A percentile compares a stretch with the other conserved stretches of the same genome.
Evolutionary conservation across 192 early-diverging fungal species (phyloP).

Genomic region (Dissophora ornata): DNA sequence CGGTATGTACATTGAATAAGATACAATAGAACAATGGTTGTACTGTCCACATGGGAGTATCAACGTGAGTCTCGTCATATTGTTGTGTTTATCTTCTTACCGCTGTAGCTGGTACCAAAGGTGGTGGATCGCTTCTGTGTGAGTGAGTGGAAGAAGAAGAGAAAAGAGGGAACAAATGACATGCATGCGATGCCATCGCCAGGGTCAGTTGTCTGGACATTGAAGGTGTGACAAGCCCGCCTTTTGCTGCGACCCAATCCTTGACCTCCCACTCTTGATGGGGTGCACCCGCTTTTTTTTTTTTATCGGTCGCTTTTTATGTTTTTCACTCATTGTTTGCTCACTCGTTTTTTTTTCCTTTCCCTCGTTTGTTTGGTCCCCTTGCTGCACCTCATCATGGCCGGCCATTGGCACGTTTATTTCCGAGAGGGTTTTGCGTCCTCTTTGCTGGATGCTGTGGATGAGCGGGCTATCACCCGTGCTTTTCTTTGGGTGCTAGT

Average conservation of each 20-base stretch:
- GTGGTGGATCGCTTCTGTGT: conserved; percentile 4
- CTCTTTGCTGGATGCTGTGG: too few species aligned
- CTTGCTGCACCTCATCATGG: conserved; percentile 4
- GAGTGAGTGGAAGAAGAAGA: not conserved
- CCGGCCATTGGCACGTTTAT: conserved; percentile 31
- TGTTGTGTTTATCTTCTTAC: not conserved
- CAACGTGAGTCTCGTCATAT: not conserved
- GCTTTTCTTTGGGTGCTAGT: too few species aligned
- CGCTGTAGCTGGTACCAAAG: not conserved
- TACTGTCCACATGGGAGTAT: not conserved
- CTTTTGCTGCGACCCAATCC: not conserved
- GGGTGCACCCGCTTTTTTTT: not conserved
- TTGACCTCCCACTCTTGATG: not conserved
- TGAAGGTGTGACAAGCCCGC: not conserved
- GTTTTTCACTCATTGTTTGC: not conserved
- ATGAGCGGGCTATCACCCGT: too few species aligned
- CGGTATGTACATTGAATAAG: too few species aligned
- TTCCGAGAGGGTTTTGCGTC: too few species aligned
- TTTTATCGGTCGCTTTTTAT: not conserved
- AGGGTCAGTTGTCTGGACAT: not conserved
- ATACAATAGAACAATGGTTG: not conserved
- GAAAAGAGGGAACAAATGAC: not conserved
- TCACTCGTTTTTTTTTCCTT: not conserved
- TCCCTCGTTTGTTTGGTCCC: not conserved
- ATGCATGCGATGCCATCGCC: too few species aligned